Evolutionary conservation across 768 basidiomycete genomes (phyloP), one percentile per base, ranked within the genome.

Genomic region (Pulveroboletus frians): DNA sequence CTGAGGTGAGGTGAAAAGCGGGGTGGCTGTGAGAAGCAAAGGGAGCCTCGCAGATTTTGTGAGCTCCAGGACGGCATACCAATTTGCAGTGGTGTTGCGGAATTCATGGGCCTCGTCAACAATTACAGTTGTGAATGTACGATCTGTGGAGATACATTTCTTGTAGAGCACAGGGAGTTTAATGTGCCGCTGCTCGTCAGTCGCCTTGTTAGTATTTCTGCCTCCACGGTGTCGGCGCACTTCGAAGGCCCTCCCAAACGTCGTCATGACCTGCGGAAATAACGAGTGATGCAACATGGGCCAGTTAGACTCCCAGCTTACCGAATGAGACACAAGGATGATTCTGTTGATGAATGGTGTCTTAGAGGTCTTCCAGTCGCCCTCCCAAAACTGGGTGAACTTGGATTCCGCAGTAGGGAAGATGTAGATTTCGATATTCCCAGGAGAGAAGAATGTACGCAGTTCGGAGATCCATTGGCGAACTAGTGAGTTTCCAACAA

Each of bases 201-300:
- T 43, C 5, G 46, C 36, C 21, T 52, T 52, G 30, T 47, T 47
- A 0, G 41, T 37, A 47, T 52, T 52, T 20, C 10, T 43, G 13
- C 51, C 18, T 14, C 51, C 40, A 1, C 30, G 30, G 1, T 10
- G 2, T 43, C 46, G 17, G 10, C 36, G 14, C 5, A 52, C 6
- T 17, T 47, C 31, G 7, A 52, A 52, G 3, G 51, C 46, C 36
- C 46, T 52, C 3, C 51, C 51, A 14, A 52, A 52, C 1, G 36
- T 52, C 13, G 41, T 39, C 46, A 52, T 52, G 46, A 52, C 41
- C 51, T 52, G 29, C 8, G 10, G 27, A 27, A 27, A n/a, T n/a
- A 27, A 27, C 9, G 4, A 27, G 9, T 9, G 5, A 27, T 27
- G 27, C 27, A 4, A 9, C 9, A 27, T 27, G 27, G 27, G 27